Percentiles rank a stretch among this genome's conserved stretches.
These are phyloP conservation scores for Phytophthora sansomeana DNA, from an alignment of 352 stramenopile species.

Conservation along the genomic window DNA sequence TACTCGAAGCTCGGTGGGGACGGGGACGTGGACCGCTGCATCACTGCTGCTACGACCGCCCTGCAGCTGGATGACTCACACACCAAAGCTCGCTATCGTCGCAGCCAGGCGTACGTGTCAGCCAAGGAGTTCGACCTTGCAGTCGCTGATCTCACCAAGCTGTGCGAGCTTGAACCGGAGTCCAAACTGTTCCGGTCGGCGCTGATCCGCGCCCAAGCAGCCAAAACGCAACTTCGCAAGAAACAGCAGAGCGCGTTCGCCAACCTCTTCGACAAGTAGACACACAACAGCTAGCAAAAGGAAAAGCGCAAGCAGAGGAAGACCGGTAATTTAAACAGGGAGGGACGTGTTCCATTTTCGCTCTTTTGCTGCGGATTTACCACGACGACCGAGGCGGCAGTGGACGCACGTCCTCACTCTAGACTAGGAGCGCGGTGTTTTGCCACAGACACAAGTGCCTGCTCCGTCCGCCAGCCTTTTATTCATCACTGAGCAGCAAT, in stretches of 20 bases:
- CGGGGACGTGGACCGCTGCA: conserved; percentile 44
- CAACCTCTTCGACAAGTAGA: conserved; percentile 44
- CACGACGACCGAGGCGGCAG: conserved; percentile 23
- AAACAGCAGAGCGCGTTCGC: conserved; percentile 55
- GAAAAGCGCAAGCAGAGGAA: conserved; percentile 5
- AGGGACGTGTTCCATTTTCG: conserved; percentile 56
- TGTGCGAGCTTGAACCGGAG: conserved; percentile 45
- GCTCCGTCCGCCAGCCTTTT: conserved; percentile 23
- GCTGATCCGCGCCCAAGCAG: conserved; percentile 33
- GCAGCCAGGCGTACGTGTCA: conserved; percentile 65
- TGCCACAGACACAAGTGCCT: conserved; percentile 14
- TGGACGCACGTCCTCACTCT: conserved; percentile 43
- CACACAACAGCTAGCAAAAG: conserved; percentile 13
- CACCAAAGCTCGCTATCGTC: conserved; percentile 71
- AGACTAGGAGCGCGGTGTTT: conserved; percentile 35
- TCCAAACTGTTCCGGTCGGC: conserved; percentile 57
- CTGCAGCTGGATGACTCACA: conserved; percentile 53
- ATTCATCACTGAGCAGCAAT: conserved; percentile 23
- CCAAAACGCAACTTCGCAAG: conserved; percentile 43
- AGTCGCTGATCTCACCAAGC: conserved; percentile 55
- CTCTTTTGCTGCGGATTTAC: conserved; percentile 36
- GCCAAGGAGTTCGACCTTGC: conserved; percentile 68
- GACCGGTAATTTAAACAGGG: conserved; percentile 69
- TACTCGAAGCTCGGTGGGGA: conserved; percentile 55
- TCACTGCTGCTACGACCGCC: conserved; percentile 57